A percentile compares a stretch with the other conserved stretches of the same genome.
Conservation (phyloP, 2,329 filamentous ascomycete species). For the Escovopsis sp. region DNA sequence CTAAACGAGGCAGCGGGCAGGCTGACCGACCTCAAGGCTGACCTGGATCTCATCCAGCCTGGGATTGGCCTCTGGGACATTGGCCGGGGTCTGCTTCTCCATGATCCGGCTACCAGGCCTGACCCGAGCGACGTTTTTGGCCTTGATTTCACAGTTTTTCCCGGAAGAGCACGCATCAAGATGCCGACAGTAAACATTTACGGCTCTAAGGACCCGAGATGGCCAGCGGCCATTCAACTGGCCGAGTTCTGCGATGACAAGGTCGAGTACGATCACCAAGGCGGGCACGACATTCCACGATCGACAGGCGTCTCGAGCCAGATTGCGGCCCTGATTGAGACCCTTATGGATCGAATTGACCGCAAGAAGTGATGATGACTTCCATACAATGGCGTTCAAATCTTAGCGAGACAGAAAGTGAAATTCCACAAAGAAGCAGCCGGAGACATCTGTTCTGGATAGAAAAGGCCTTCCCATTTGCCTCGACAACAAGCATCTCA, state of each 20-base stretch:
- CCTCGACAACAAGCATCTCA: too few species aligned
- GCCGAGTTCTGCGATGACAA: neutral
- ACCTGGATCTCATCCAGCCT: neutral
- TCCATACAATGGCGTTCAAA: too few species aligned
- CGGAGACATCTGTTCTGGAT: too few species aligned
- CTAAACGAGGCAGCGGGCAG: neutral
- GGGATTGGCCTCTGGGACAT: neutral
- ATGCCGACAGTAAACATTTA: neutral
- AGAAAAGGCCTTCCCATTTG: too few species aligned
- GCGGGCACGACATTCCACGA: neutral
- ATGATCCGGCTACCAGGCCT: neutral
- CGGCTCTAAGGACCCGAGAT: neutral
- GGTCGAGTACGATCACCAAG: neutral
- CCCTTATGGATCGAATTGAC: neutral
- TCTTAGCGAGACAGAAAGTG: too few species aligned
- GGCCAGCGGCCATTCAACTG: neutral
- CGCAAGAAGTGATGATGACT: too few species aligned
- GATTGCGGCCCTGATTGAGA: neutral
- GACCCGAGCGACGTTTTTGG: neutral
- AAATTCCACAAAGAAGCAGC: too few species aligned
- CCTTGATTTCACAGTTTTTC: neutral
- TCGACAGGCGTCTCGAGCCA: neutral
- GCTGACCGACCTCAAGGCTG: neutral
- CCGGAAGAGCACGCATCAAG: neutral
- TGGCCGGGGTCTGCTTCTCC: neutral